Evolutionary conservation across 495 filamentous ascomycete genomes (phyloP).

Genomic region (Pseudevernia furfuracea): DNA sequence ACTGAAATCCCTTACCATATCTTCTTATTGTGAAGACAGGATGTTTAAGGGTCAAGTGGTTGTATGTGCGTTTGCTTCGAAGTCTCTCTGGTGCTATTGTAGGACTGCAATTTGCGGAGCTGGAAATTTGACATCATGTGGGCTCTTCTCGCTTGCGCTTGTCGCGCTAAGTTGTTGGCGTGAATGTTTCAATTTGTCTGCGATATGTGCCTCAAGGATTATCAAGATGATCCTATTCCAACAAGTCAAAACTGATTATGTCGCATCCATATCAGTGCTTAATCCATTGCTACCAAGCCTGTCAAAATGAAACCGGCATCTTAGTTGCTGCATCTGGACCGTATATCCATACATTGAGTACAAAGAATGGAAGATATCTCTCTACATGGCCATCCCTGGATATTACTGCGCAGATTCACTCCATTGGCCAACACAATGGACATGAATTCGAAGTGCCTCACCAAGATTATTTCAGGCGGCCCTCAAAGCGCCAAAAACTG

Average conservation of each 20-base stretch:
- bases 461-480: conserved; percentile 33
- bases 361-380: conserved; percentile 37
- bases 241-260: conserved; percentile 25
- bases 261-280: conserved; percentile 49
- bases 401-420: conserved; percentile 14
- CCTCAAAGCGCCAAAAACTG: conserved; percentile 47
- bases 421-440: conserved; percentile 12
- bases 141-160: conserved; percentile 5
- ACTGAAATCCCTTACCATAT: conserved; percentile 95
- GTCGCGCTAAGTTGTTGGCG: not conserved
- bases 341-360: conserved; percentile 45
- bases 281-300: conserved; percentile 36
- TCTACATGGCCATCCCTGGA: conserved; percentile 45
- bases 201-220: not conserved
- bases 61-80: conserved; percentile 12
- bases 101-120: too few species aligned
- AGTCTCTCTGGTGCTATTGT: not conserved
- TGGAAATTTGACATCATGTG: not conserved
- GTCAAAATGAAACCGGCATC: conserved; percentile 31
- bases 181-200: not conserved
- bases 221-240: not conserved
- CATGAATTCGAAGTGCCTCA: not conserved
- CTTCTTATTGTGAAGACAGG: conserved; percentile 94
- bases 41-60: conserved; percentile 78
- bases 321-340: conserved; percentile 51